A percentile compares a stretch with the other conserved stretches of the same genome.
phyloP scores from a whole-genome alignment of 1,139 yeast genomes.

The Wickerhamomyces sp. region DNA sequence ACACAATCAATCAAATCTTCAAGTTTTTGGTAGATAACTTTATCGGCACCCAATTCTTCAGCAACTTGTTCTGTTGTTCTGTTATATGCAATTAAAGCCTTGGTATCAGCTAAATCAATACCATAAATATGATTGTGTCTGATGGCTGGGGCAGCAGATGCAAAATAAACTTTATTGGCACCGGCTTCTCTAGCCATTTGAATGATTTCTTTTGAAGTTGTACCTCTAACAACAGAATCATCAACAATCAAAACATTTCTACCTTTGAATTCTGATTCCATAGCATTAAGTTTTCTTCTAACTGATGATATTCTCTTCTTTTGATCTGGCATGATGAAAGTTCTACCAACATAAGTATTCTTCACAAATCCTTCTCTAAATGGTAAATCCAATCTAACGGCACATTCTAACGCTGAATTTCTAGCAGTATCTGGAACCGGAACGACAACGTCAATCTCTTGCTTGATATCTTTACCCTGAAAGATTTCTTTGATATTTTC shows the following conservation, averaged over 20 bases:
- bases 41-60: constrained; percentile 82
- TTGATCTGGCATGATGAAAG: constrained; percentile 98
- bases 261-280: constrained; percentile 86
- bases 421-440: constrained; percentile 98
- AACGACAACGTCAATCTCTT: constrained; percentile 83
- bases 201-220: constrained; percentile 93
- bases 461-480: constrained; percentile 41
- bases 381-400: constrained; percentile 72
- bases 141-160: constrained; percentile 97
- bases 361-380: constrained; percentile 97
- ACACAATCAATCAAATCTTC: constrained; percentile 82
- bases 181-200: constrained; percentile 98
- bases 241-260: constrained; percentile 90
- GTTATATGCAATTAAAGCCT: constrained; percentile 86
- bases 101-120: constrained; percentile 93
- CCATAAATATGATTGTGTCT: constrained; percentile 95
- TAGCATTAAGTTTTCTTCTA: constrained; percentile 90
- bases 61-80: constrained; percentile 73
- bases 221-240: constrained; percentile 96
- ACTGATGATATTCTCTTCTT: constrained; percentile 91
- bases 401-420: constrained; percentile 90
- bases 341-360: constrained; percentile 94
- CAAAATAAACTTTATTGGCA: constrained; percentile 87
- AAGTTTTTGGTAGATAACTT: constrained; percentile 81
- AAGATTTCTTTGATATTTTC: constrained; percentile 54